Evolutionary conservation across 2,329 filamentous ascomycete species (phyloP), one percentile per base, ranked within the genome.

Genomic region (Botryotinia globosa): DNA sequence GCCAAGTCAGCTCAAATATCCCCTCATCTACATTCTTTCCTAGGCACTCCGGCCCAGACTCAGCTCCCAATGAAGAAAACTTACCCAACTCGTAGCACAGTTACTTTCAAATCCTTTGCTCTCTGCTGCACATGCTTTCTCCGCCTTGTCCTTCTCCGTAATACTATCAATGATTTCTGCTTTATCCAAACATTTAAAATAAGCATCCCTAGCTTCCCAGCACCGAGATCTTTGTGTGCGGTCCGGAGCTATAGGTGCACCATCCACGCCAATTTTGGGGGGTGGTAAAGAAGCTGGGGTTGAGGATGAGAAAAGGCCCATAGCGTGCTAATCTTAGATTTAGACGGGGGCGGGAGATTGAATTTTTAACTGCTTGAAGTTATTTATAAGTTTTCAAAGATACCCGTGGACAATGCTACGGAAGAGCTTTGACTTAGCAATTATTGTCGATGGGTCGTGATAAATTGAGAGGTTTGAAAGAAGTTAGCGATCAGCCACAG

Each of bases 21-120:
- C 29, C 42, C 77, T 74, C 42, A 77, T 75, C 74, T 73, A 61
- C 64, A 9, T 62, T 71, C 32, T 44, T 29, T 12, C 34, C 39
- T n/a, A 34, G 45, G 71, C 69, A 45, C 48, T 51, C 59, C 48
- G 3, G 29, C 22, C 16, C 10, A 37, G 2, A 44, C 18, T 20
- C 37, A 44, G 54, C 42, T 37, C 45, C 32, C 25, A n/a, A 56
- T 37, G 56, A 18, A 69, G 48, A 25, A 20, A 34, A 87, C 91
- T 78, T 83, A 97, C 96, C 96, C 96, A 99, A 81, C 94, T 94
- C 73, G 86, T 87, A 29, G 94, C 94, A 82, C 96, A 99, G 81
- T 95, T 92, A 78, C 87, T 87, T 83, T 97, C 94, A 79, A 98
- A 97, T 73, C 85, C 87, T 70, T 82, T 83, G 69, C 89, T 83